These are phyloP conservation scores for Fusarium poae DNA, from an alignment of 2,329 filamentous ascomycete species.

Conservation along the genomic window DNA sequence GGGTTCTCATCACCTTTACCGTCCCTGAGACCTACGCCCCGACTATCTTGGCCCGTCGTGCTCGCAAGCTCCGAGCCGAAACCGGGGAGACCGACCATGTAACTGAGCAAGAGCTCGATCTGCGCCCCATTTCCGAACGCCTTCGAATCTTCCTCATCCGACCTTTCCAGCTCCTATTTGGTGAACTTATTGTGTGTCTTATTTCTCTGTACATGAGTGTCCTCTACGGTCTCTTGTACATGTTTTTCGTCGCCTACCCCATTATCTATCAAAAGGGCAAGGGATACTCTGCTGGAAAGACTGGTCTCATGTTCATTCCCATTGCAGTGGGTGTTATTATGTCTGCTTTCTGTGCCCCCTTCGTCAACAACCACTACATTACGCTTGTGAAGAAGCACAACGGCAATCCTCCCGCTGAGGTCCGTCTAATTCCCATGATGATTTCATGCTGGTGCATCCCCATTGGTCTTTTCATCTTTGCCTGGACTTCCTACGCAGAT, in stretches of 20 bases:
- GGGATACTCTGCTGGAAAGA: conserved; percentile 78
- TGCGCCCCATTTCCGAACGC: conserved; percentile 75
- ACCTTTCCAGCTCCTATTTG: conserved; percentile 87
- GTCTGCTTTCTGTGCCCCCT: conserved; percentile 75
- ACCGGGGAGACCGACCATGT: conserved; percentile 77
- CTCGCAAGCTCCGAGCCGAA: conserved; percentile 76
- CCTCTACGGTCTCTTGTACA: conserved; percentile 79
- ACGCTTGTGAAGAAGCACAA: conserved; percentile 71
- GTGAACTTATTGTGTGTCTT: conserved; percentile 86
- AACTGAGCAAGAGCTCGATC: conserved; percentile 84
- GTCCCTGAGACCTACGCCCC: conserved; percentile 91
- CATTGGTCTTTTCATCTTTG: conserved; percentile 69
- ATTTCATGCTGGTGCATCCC: conserved; percentile 78
- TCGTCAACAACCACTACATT: conserved; percentile 87
- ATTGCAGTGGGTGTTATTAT: conserved; percentile 79
- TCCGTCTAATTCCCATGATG: conserved; percentile 87
- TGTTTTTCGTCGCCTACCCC: conserved; percentile 80
- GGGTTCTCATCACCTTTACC: conserved; percentile 85
- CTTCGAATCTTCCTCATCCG: conserved; percentile 81
- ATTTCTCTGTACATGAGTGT: conserved; percentile 89
- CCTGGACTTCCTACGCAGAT: conserved; percentile 72
- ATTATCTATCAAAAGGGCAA: conserved; percentile 84
- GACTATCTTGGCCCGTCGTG: conserved; percentile 77
- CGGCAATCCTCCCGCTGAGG: conserved; percentile 81
- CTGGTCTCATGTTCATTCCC: conserved; percentile 90